Evolutionary conservation across 305 asterid species (phyloP), one percentile per base, ranked within the genome.

Genomic region (Solanum hybrid): DNA sequence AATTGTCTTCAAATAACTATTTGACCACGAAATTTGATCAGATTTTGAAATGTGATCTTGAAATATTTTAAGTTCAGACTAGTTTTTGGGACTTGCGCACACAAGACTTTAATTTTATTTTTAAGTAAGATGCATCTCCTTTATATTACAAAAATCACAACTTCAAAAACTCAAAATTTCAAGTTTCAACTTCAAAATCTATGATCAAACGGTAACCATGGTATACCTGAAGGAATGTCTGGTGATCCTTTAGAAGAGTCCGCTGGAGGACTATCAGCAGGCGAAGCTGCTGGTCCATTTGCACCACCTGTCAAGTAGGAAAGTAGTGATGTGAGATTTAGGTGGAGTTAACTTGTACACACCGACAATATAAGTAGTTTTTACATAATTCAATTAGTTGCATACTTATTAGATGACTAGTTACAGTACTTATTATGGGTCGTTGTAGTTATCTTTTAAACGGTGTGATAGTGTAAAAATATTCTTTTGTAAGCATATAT

Each of bases 141-240:
- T 11, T 10, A 40, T 3, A 40, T 40, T 40, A 40, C 45, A 40
- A 40, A 40, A 45, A 45, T 4, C 60, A 45, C 60, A 45, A 45
- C 60, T 45, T 45, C 17, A 45, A 45, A 42, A 42, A 51, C 64
- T 15, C 64, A 51, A 45, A 5, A 6, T 56, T 56, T 17, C 66
- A 56, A 56, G 64, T 15, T 51, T 14, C 9, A 51, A 56, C 69
- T 56, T 56, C 24, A 56, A 56, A 56, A 7, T 56, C 24, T 56
- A 6, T 56, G 10, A 17, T 5, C 69, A 56, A 56, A 56, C 69
- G 10, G 69, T 3, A 56, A 3, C 69, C 10, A 17, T 45, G 19
- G 7, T 1, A 5, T 90, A 93, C 96, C 95, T 87, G 94, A 87
- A 89, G 94, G 94, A 85, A 84, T 6, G 24, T 88, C 32, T 32